Base-by-base conservation (phyloP, 768 basidiomycete genomes). In the Mycena olivaceomarginata region DNA sequence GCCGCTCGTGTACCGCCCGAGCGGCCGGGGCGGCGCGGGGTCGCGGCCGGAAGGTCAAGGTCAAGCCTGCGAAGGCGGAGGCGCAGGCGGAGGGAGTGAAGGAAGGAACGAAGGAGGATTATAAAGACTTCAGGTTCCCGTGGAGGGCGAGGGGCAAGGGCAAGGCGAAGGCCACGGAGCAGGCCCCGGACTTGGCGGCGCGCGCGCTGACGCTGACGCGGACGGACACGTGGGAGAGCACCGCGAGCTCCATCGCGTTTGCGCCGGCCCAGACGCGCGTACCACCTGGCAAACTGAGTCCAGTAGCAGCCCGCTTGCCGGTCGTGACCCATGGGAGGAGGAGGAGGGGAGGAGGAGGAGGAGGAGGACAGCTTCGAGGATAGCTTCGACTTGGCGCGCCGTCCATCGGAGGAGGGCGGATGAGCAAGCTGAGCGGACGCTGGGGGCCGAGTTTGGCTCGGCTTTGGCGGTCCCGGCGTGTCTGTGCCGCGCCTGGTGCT, bases 101-200 rank as follows among this genome's bases (percentile, higher is more conserved):
- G 10, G n/a, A 41, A 10, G 43, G 51, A n/a, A 39, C 7, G 51
- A 53, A 53, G 51, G 51, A 43, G 10, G 45, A 25, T 25, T 15
- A 16, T 22, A 70, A 18, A 41, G 70, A 70, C 22, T 67, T 71
- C 46, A 71, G 62, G n/a, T 67, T 70, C 12, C 69, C 65, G 13
- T 71, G 75, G 65, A 66, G 53, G n/a, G 75, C 70, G n/a, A 76
- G 72, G 39, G 75, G 75, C 57, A 76, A 71, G 66, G 60, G 45
- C 45, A 71, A 62, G 57, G 59, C 20, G 43, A 12, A n/a, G 8
- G 60, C 15, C 3, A 71, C 48, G 57, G 59, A 12, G 43, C 11
- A n/a, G 8, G 60, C 1, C 3, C 15, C 2, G 60, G 25, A 46
- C 16, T 13, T 53, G 66, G 13, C 57, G 18, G 20, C n/a, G 56